Evolutionary conservation across 768 basidiomycete species (phyloP).

Genomic region (Mycena metata): DNA sequence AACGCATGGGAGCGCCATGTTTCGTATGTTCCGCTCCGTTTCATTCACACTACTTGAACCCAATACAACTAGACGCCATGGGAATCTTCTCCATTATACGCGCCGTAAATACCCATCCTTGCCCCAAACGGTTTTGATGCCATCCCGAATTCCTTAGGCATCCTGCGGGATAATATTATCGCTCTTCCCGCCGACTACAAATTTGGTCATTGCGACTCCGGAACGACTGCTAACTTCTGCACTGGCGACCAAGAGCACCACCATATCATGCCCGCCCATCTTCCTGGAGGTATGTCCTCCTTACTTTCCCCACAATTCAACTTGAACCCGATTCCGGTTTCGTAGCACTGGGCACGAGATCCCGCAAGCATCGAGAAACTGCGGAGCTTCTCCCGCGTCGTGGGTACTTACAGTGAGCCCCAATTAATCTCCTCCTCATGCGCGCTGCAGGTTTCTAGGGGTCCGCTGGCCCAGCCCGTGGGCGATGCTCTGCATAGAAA

Average conservation of each 20-base stretch:
- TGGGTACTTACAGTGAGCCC: background rate
- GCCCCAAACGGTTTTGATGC: background rate
- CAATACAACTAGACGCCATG: slow-evolving; percentile 7
- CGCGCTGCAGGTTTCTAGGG: background rate
- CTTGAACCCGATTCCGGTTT: background rate
- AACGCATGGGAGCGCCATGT: slow-evolving; percentile 11
- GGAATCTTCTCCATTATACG: slow-evolving; percentile 14
- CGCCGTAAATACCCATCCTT: background rate
- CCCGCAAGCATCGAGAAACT: slow-evolving; percentile 12
- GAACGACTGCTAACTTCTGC: slow-evolving; percentile 7
- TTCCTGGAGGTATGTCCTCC: slow-evolving; percentile 17
- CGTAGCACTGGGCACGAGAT: slow-evolving; percentile 13
- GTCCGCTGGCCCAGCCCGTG: slow-evolving; percentile 7
- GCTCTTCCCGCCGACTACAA: slow-evolving; percentile 14
- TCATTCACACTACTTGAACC: background rate
- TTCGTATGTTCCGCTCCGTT: slow-evolving; percentile 9
- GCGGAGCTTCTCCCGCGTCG: slow-evolving; percentile 1
- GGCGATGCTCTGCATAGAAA: slow-evolving; percentile 8
- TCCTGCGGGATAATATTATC: slow-evolving; percentile 8
- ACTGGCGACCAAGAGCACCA: slow-evolving; percentile 14
- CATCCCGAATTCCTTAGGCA: slow-evolving; percentile 13
- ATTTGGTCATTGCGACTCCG: slow-evolving; percentile 13
- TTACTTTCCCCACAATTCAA: background rate
- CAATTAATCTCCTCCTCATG: background rate
- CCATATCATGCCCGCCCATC: slow-evolving; percentile 8